Percentiles rank a stretch among this genome's conserved stretches.
phyloP scores from a whole-genome alignment of 2,329 filamentous ascomycete genomes.

The Plectosphaerella sp. region DNA sequence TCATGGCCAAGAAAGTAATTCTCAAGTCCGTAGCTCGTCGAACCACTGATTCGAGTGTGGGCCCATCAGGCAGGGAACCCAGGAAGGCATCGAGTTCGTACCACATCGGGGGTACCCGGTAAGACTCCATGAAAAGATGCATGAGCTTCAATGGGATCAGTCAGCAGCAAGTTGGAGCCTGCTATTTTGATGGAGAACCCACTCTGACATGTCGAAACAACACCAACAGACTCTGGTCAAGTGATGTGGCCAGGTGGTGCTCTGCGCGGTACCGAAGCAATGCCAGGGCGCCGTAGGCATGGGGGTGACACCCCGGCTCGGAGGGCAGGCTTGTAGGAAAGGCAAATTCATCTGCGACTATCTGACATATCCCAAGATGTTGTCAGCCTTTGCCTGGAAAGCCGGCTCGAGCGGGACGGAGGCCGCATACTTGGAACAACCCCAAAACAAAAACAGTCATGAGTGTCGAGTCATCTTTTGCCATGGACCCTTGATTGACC shows the following conservation, averaged over 20 bases:
- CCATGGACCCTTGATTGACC: neutral
- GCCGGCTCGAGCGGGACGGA: neutral
- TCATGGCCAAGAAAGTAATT: neutral
- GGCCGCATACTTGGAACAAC: slow-evolving; percentile 6
- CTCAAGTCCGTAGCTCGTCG: slow-evolving; percentile 4
- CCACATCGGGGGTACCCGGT: slow-evolving; percentile 4
- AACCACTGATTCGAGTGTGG: slow-evolving; percentile 1
- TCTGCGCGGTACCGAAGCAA: slow-evolving; percentile 6
- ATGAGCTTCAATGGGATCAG: slow-evolving; percentile 1
- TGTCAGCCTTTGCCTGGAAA: no score
- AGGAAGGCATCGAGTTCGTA: slow-evolving; percentile 4
- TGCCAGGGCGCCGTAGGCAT: slow-evolving; percentile 6
- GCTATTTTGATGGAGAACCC: no score
- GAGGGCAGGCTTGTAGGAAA: neutral
- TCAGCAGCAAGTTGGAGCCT: no score
- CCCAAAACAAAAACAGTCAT: slow-evolving; percentile 7
- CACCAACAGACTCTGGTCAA: slow-evolving; percentile 5
- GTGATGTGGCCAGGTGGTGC: slow-evolving; percentile 2
- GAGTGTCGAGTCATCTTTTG: slow-evolving; percentile 4
- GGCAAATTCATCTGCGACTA: neutral
- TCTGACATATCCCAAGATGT: neutral
- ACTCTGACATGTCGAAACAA: slow-evolving; percentile 6
- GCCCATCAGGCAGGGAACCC: slow-evolving; percentile 1
- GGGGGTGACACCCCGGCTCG: neutral
- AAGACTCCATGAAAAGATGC: slow-evolving; percentile 5